These are phyloP conservation scores for Arachnopeziza araneosa DNA, from an alignment of 2,329 filamentous ascomycete species.

Conservation along the genomic window DNA sequence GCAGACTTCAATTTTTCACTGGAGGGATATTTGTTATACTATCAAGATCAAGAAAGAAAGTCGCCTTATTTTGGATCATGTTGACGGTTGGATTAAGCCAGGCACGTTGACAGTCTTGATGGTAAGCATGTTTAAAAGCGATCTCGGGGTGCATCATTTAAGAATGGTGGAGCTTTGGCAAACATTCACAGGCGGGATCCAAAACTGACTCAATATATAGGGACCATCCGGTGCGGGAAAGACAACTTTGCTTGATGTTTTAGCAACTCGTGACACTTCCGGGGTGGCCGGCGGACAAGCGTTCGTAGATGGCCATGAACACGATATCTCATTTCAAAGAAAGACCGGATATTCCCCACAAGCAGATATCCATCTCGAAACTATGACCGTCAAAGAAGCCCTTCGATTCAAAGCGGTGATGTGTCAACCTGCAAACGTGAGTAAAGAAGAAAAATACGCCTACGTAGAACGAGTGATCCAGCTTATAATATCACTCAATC, in stretches of 20 bases:
- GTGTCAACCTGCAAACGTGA: constrained; percentile 67
- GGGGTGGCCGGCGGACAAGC: constrained; percentile 83
- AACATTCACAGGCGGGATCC: background rate
- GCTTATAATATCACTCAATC: too few relatives aligned
- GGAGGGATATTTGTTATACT: constrained; percentile 56
- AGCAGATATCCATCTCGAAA: constrained; percentile 80
- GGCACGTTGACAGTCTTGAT: constrained; percentile 64
- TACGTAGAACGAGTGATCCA: constrained; percentile 92
- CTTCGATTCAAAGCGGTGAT: constrained; percentile 78
- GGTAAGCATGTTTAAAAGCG: constrained; percentile 33
- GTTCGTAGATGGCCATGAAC: constrained; percentile 29
- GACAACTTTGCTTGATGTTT: constrained; percentile 74
- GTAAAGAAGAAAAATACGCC: constrained; percentile 70
- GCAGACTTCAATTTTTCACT: constrained; percentile 25
- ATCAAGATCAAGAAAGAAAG: constrained; percentile 61
- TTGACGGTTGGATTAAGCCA: constrained; percentile 67
- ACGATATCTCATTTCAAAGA: constrained; percentile 68
- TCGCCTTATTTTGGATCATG: constrained; percentile 59
- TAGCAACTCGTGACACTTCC: constrained; percentile 75
- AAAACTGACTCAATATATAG: constrained; percentile 40
- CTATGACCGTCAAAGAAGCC: constrained; percentile 80
- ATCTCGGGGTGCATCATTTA: too few relatives aligned
- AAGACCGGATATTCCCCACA: constrained; percentile 91
- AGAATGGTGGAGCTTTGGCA: too few relatives aligned
- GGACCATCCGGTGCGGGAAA: constrained; percentile 72